These are phyloP conservation scores for Tolypocladium cylindrosporum DNA, from an alignment of 2,329 filamentous ascomycete species.

Conservation along the genomic window DNA sequence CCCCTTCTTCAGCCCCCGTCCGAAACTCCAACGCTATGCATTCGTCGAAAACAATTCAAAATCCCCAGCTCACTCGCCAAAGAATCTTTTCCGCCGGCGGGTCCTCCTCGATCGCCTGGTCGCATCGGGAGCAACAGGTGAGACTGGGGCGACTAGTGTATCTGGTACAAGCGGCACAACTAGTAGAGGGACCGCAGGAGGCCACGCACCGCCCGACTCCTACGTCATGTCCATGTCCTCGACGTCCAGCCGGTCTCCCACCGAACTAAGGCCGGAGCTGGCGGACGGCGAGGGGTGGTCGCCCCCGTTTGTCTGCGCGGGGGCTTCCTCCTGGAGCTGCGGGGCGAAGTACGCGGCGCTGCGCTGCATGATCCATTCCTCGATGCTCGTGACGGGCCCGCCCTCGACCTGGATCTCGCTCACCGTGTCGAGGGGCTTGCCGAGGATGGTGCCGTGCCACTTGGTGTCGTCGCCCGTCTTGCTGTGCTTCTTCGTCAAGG, in stretches of 20 bases:
- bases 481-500: slow-evolving; percentile 84
- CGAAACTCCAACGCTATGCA: slow-evolving; percentile 35
- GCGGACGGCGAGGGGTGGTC: slow-evolving; percentile 28
- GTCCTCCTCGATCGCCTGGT: background rate
- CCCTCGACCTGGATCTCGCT: slow-evolving; percentile 71
- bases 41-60: background rate
- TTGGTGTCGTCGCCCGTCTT: slow-evolving; percentile 81
- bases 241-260: slow-evolving; percentile 36
- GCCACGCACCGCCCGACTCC: background rate
- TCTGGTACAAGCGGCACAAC: background rate
- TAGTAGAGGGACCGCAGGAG: background rate
- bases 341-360: slow-evolving; percentile 4
- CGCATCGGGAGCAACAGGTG: background rate
- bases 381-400: slow-evolving; percentile 33
- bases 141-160: background rate
- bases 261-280: slow-evolving; percentile 48
- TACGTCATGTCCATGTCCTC: slow-evolving; percentile 1
- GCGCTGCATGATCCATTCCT: slow-evolving; percentile 25
- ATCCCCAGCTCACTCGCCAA: background rate
- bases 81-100: background rate
- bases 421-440: slow-evolving; percentile 55
- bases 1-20: background rate
- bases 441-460: slow-evolving; percentile 76
- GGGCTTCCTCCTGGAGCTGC: slow-evolving; percentile 3
- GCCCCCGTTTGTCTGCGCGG: slow-evolving; percentile 1